phyloP scores from a whole-genome alignment of 2,329 filamentous ascomycete genomes.

The Madurella mycetomatis region DNA sequence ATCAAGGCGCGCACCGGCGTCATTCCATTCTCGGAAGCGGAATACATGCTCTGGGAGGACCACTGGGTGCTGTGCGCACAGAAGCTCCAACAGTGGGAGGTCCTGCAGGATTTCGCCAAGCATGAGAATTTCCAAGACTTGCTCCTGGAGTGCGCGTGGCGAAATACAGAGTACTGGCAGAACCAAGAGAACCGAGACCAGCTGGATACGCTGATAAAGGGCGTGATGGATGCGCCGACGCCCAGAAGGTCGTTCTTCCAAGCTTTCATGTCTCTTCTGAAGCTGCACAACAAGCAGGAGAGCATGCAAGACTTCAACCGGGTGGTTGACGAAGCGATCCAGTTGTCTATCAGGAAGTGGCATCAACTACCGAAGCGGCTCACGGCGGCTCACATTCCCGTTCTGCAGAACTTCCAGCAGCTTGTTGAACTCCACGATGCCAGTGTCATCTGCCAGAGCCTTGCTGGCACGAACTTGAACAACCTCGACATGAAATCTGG shows the following conservation, averaged over 20 bases:
- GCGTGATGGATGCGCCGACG: constrained; percentile 94
- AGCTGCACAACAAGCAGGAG: constrained; percentile 87
- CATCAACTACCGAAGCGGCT: constrained; percentile 92
- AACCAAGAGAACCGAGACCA: constrained; percentile 81
- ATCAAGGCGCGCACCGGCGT: constrained; percentile 94
- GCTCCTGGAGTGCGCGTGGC: constrained; percentile 91
- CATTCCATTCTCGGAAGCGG: constrained; percentile 91
- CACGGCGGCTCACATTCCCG: constrained; percentile 89
- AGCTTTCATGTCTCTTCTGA: constrained; percentile 93
- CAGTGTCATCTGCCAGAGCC: constrained; percentile 89
- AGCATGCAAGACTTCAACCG: constrained; percentile 75
- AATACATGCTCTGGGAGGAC: constrained; percentile 99
- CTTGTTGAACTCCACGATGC: constrained; percentile 96
- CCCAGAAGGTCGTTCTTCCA: constrained; percentile 95
- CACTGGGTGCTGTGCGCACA: constrained; percentile 98
- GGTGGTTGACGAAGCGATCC: constrained; percentile 93
- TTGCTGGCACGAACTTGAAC: constrained; percentile 73
- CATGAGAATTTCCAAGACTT: constrained; percentile 98
- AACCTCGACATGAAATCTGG: constrained; percentile 94
- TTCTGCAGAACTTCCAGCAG: constrained; percentile 97
- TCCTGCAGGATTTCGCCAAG: constrained; percentile 94
- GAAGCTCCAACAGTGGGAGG: constrained; percentile 98
- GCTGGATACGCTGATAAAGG: constrained; percentile 89
- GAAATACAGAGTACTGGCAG: constrained; percentile 92
- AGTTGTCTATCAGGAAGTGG: constrained; percentile 97